phyloP scores from a whole-genome alignment of 495 filamentous ascomycete species.

The Chaetomium fimeti region DNA sequence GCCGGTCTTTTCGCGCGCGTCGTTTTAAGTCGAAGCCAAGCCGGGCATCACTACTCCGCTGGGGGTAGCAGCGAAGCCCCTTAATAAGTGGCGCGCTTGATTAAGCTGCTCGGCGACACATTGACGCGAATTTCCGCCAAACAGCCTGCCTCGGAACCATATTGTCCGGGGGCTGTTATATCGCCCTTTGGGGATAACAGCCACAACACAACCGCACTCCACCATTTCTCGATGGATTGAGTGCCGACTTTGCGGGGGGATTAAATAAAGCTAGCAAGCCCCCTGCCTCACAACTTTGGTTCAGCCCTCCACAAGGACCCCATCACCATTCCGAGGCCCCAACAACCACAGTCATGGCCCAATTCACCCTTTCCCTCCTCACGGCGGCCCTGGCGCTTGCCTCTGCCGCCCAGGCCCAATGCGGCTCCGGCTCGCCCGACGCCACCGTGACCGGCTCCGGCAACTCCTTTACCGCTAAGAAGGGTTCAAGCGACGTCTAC shows the following conservation, averaged over 20 bases:
- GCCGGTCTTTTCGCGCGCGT: background rate
- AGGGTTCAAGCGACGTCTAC: slow-evolving; percentile 38
- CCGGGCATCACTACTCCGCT: slow-evolving; percentile 9
- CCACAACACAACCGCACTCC: background rate
- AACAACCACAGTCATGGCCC: slow-evolving; percentile 16
- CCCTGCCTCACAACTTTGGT: background rate
- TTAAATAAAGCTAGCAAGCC: background rate
- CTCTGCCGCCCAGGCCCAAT: slow-evolving; percentile 36
- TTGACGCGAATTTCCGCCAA: slow-evolving; percentile 9
- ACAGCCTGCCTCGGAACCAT: background rate
- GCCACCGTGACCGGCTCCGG: slow-evolving; percentile 43
- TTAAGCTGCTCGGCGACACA: background rate
- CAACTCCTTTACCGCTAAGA: slow-evolving; percentile 38
- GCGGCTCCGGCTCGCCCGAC: slow-evolving; percentile 42
- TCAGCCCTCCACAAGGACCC: background rate
- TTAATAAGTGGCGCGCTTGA: slow-evolving; percentile 1
- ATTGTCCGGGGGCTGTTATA: background rate
- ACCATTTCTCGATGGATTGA: background rate
- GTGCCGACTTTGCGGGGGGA: too few species aligned
- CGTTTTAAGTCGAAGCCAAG: slow-evolving; percentile 5
- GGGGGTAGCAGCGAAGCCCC: background rate
- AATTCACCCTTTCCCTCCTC: slow-evolving; percentile 18
- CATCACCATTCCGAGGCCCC: background rate
- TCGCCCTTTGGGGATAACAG: background rate
- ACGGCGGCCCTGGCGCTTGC: slow-evolving; percentile 35